Base-by-base conservation (phyloP, 1,284 basidiomycete genomes). In the Rhizoctonia solani region DNA sequence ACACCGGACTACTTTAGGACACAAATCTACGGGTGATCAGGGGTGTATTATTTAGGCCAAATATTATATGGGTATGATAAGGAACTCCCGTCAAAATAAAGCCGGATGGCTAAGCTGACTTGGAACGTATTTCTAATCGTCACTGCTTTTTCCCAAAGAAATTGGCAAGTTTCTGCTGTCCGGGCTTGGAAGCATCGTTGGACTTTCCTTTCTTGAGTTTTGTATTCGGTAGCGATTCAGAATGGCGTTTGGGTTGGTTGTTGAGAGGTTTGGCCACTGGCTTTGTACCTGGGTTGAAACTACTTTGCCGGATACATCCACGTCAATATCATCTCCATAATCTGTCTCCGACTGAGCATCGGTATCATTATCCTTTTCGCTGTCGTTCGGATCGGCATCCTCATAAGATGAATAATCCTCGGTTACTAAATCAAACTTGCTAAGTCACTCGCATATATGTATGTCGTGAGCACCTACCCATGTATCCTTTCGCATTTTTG, bases 361-460 rank as follows among this genome's bases (percentile, higher is more conserved):
- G 21, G 68, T 68, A 37, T 75, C 77, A 1, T 72, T 77, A 32
- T 81, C 82, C 27, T 63, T 68, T 23, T 72, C 71, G 9, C 84
- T 83, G 71, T 87, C 88, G 25, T 50, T 44, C 19, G 59, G 37
- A 23, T 85, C 84, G 1, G 88, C 87, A 4, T 88, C 90, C 76
- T 92, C 89, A 73, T 89, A 92, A 14, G 84, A 84, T 1, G 88
- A 89, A 74, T 89, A 89, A 73, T 92, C 90, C 73, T 89, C 87
- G 32, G 82, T 87, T 16, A 84, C 90, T 92, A 71, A 1, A 14
- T 8, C 19, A 70, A 42, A 65, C 21, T 27, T 39, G 14, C 23
- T 42, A 59, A 66, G 65, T 19, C 13, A 34, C 41, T 50, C 58
- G 34, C 66, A 70, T 52, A 32, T 30, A 69, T 46, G 30, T 19